Conservation (phyloP, 2,329 filamentous ascomycete species). For the Fusarium verrucosum region DNA sequence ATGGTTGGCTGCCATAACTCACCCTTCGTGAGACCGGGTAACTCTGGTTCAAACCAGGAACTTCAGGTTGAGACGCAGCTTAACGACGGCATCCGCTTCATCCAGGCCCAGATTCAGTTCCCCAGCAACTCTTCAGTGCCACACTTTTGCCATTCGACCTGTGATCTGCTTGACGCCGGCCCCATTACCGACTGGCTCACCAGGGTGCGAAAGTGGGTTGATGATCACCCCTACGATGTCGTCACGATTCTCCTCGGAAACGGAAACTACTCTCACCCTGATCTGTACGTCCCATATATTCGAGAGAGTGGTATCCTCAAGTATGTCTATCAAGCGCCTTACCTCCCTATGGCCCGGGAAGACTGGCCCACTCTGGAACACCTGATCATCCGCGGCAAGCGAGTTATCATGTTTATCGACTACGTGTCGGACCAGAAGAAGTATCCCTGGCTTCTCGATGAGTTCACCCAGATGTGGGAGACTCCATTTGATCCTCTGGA, state of each 20-base stretch:
- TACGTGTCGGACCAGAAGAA: slow-evolving; percentile 81
- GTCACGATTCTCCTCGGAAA: slow-evolving; percentile 89
- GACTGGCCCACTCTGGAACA: slow-evolving; percentile 86
- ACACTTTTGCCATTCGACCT: slow-evolving; percentile 87
- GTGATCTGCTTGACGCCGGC: slow-evolving; percentile 82
- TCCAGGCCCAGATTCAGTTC: slow-evolving; percentile 72
- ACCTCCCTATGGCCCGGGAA: slow-evolving; percentile 73
- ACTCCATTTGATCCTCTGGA: slow-evolving; percentile 80
- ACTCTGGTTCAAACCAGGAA: slow-evolving; percentile 79
- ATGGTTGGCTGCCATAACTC: slow-evolving; percentile 83
- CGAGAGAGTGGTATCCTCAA: slow-evolving; percentile 75
- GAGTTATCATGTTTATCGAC: slow-evolving; percentile 84
- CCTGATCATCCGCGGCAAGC: slow-evolving; percentile 76
- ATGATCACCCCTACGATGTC: slow-evolving; percentile 82
- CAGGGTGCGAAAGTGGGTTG: slow-evolving; percentile 77
- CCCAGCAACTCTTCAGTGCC: slow-evolving; percentile 59
- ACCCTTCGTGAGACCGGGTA: slow-evolving; percentile 75
- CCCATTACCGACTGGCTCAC: slow-evolving; percentile 78
- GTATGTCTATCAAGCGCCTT: slow-evolving; percentile 77
- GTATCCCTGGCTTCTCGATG: slow-evolving; percentile 85
- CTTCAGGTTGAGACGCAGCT: slow-evolving; percentile 75
- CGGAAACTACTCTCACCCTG: slow-evolving; percentile 72
- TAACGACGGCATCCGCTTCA: slow-evolving; percentile 76
- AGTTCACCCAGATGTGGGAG: slow-evolving; percentile 92
- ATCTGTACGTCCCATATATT: slow-evolving; percentile 74